Conservation (phyloP, 345 rosid genomes). For the Murraya paniculata region DNA sequence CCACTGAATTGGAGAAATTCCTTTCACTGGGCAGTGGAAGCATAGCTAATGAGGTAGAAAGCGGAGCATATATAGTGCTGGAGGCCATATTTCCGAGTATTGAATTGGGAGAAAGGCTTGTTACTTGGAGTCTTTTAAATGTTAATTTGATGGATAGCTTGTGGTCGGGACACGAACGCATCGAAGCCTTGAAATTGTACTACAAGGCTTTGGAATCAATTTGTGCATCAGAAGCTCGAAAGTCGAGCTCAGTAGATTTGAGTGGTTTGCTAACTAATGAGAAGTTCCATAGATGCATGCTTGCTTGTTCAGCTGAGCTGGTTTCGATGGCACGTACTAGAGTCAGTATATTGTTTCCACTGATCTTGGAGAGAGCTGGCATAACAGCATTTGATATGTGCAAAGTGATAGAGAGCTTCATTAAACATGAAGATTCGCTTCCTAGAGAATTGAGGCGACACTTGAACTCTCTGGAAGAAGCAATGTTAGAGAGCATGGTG, state of each 20-base stretch:
- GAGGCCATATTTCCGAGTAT: conserved; percentile 86
- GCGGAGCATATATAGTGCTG: conserved; percentile 74
- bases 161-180: conserved; percentile 83
- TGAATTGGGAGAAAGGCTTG: conserved; percentile 48
- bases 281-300: conserved; percentile 96
- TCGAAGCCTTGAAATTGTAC: conserved; percentile 78
- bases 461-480: conserved; percentile 90
- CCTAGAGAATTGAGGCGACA: conserved; percentile 97
- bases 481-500: conserved; percentile 90
- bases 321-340: conserved; percentile 87
- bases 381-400: conserved; percentile 97
- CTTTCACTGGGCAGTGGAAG: conserved; percentile 62
- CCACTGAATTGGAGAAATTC: conserved; percentile 62
- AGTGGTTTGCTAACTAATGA: conserved; percentile 82
- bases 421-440: conserved; percentile 90
- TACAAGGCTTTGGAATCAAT: conserved; percentile 89
- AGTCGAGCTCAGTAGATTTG: conserved; percentile 65
- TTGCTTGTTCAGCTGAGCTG: conserved; percentile 92
- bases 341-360: conserved; percentile 78
- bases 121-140: conserved; percentile 54
- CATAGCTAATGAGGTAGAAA: conserved; percentile 60
- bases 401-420: conserved; percentile 95
- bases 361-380: conserved; percentile 86
- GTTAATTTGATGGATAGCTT: conserved; percentile 78
- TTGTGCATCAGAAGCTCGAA: conserved; percentile 83